A percentile compares a stretch with the other conserved stretches of the same genome.
These are phyloP conservation scores for Begonia fuchsioides DNA, from an alignment of 306 rosid genomes.

Conservation along the genomic window DNA sequence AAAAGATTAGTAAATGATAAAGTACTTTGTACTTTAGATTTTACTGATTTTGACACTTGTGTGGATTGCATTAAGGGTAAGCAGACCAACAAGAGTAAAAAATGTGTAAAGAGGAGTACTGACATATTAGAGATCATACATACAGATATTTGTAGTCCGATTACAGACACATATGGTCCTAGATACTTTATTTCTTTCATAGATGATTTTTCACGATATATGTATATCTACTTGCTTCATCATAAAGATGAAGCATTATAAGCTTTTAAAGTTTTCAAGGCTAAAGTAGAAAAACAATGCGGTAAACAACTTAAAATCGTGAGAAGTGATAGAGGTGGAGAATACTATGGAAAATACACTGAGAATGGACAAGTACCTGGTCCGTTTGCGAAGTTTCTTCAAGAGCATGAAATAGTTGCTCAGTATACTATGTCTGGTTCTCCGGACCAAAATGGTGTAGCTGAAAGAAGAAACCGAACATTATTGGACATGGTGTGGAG, in stretches of 20 bases:
- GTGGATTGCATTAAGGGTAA: not conserved
- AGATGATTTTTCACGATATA: constrained; percentile 1
- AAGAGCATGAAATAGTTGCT: not conserved
- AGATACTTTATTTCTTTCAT: constrained; percentile 4
- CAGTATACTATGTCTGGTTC: not conserved
- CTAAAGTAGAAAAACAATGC: constrained; percentile 1
- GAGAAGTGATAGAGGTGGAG: constrained; percentile 1
- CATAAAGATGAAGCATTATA: not conserved
- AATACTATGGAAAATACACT: constrained; percentile 6
- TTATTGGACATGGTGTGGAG: too few species aligned
- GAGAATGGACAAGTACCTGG: not conserved
- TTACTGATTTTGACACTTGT: constrained; percentile 2
- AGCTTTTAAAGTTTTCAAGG: not conserved
- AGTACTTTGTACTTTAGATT: constrained; percentile 2
- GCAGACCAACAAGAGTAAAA: constrained; percentile 1
- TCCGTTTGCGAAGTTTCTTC: constrained; percentile 1
- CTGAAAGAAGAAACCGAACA: not conserved
- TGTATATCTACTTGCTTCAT: not conserved
- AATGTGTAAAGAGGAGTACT: not conserved
- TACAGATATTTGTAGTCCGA: not conserved
- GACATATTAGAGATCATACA: constrained; percentile 1
- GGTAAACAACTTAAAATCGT: not conserved
- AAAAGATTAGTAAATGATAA: constrained; percentile 3
- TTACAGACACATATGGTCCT: too few species aligned
- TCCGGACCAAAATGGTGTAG: not conserved